Conservation (phyloP, 441 rosid genomes). For the Cnidoscolus chayamansa region DNA sequence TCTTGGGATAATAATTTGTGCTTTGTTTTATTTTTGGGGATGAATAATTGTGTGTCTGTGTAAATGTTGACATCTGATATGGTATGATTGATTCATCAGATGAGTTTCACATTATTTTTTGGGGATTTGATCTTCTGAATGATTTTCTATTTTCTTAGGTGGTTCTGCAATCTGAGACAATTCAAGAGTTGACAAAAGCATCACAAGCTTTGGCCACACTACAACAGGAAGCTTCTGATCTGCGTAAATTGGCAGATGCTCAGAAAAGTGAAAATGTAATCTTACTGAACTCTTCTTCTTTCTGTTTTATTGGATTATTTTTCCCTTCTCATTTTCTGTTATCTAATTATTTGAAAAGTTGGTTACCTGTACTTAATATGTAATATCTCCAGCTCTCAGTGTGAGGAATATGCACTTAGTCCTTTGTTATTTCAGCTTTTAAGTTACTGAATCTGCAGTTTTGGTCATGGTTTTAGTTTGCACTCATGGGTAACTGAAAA, state of each 20-base stretch:
- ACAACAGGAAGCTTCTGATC: conserved; percentile 72
- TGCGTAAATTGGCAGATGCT: conserved; percentile 60
- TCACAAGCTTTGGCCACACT: conserved; percentile 69
- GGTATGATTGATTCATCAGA: neutral
- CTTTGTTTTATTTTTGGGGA: neutral
- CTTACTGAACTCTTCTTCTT: neutral
- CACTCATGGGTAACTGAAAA: too few species aligned
- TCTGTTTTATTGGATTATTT: neutral
- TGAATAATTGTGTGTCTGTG: neutral
- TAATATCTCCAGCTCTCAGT: too few species aligned
- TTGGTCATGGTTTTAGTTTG: too few species aligned
- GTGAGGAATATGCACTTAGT: neutral
- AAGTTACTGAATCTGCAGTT: neutral
- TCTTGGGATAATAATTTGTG: neutral
- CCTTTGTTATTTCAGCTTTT: neutral
- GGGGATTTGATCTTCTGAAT: neutral
- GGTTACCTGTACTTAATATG: neutral
- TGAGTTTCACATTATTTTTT: neutral
- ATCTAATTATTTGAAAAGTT: neutral
- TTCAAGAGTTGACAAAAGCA: conserved; percentile 87
- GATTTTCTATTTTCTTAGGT: conserved; percentile 52
- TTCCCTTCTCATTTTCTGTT: neutral
- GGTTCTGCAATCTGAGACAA: conserved; percentile 89
- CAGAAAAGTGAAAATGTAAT: conserved; percentile 67
- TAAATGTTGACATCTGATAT: neutral